These are phyloP conservation scores for Acrocalymma vagum DNA, from an alignment of 2,329 filamentous ascomycete species.

Conservation along the genomic window DNA sequence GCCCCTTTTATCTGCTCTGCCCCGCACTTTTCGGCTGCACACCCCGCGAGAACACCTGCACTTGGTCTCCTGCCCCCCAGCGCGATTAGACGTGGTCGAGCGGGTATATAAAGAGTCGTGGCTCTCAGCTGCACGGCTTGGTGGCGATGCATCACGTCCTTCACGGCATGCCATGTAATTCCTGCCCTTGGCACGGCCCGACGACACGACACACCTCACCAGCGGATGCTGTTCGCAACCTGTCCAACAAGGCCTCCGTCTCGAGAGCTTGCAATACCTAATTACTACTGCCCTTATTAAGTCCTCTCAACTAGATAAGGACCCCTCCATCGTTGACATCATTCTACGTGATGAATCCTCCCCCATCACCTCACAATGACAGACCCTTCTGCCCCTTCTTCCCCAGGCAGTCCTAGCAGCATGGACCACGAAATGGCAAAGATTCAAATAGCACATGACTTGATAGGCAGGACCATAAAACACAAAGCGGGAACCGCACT, in stretches of 20 bases:
- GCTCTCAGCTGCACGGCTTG: not conserved
- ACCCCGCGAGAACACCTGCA: constrained; percentile 27
- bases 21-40: constrained; percentile 27
- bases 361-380: too few relatives aligned
- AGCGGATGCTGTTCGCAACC: too few relatives aligned
- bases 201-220: too few relatives aligned
- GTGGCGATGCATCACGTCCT: constrained; percentile 1
- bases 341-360: too few relatives aligned
- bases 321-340: too few relatives aligned
- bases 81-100: too few relatives aligned
- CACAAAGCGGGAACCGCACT: constrained; percentile 7
- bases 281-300: too few relatives aligned
- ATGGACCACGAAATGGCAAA: constrained; percentile 41
- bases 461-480: constrained; percentile 9
- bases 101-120: not conserved
- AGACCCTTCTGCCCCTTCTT: constrained; percentile 31
- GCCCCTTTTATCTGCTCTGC: constrained; percentile 29
- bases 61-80: constrained; percentile 6
- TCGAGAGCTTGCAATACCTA: too few relatives aligned
- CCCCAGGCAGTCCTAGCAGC: constrained; percentile 40
- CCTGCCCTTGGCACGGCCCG: too few relatives aligned
- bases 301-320: too few relatives aligned
- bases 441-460: constrained; percentile 27
- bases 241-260: too few relatives aligned
- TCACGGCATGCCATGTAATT: too few relatives aligned